Evolutionary conservation across 495 filamentous ascomycete species (phyloP).

Genomic region (Penicillium fimorum): DNA sequence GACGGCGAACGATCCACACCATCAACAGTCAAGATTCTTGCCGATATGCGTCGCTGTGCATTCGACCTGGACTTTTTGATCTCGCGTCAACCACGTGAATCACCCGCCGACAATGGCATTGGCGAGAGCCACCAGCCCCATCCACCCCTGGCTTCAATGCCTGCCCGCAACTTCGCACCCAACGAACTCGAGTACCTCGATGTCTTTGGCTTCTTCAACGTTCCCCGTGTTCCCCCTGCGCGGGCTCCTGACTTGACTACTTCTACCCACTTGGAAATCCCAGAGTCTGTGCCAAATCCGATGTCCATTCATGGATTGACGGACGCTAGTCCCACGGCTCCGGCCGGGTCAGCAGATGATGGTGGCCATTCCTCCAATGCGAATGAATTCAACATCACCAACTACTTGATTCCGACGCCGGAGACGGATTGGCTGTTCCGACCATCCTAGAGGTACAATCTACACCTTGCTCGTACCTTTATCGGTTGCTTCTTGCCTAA

Average conservation of each 20-base stretch:
- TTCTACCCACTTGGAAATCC: slow-evolving; percentile 28
- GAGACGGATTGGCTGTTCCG: slow-evolving; percentile 50
- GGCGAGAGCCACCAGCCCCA: slow-evolving; percentile 23
- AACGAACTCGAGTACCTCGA: slow-evolving; percentile 89
- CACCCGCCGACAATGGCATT: slow-evolving; percentile 35
- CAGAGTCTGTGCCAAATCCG: slow-evolving; percentile 35
- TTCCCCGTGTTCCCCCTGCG: slow-evolving; percentile 63
- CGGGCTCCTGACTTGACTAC: slow-evolving; percentile 29
- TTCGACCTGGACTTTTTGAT: slow-evolving; percentile 88
- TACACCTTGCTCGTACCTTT: background rate
- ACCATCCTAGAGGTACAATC: slow-evolving; percentile 23
- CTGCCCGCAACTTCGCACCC: slow-evolving; percentile 61
- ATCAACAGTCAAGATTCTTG: slow-evolving; percentile 78
- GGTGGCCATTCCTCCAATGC: slow-evolving; percentile 22
- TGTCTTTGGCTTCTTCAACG: slow-evolving; percentile 91
- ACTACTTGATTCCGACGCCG: slow-evolving; percentile 47
- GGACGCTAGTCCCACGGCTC: slow-evolving; percentile 13
- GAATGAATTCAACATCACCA: slow-evolving; percentile 51
- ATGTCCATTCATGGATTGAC: slow-evolving; percentile 47
- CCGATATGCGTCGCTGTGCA: slow-evolving; percentile 81
- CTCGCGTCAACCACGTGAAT: slow-evolving; percentile 69
- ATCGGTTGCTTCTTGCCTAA: background rate
- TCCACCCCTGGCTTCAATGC: slow-evolving; percentile 26
- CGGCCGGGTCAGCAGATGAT: slow-evolving; percentile 26
- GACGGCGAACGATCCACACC: slow-evolving; percentile 71